Conservation (phyloP, 352 stramenopile species). For the Thalassiosira mediterranea region DNA sequence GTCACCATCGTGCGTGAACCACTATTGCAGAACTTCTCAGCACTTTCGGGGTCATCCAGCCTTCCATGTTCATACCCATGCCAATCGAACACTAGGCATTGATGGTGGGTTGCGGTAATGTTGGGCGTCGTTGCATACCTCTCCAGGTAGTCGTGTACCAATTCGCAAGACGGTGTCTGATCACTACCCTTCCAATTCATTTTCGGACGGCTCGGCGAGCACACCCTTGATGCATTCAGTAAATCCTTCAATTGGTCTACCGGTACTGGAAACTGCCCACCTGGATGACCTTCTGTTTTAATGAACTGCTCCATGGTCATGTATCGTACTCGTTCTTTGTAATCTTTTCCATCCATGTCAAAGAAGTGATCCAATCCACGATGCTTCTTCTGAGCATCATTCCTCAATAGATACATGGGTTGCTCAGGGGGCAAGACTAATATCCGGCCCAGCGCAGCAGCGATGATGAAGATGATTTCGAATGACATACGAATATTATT, state of each 20-base stretch:
- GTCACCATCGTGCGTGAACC: slow-evolving; percentile 46
- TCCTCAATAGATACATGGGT: slow-evolving; percentile 83
- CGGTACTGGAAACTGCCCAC: slow-evolving; percentile 50
- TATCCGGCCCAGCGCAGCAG: slow-evolving; percentile 83
- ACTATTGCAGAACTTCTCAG: slow-evolving; percentile 58
- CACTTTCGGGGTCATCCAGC: slow-evolving; percentile 32
- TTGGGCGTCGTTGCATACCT: slow-evolving; percentile 47
- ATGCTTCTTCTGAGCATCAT: slow-evolving; percentile 49
- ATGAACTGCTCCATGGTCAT: slow-evolving; percentile 87
- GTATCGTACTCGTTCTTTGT: slow-evolving; percentile 71
- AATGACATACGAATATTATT: slow-evolving; percentile 89
- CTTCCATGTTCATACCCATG: slow-evolving; percentile 43
- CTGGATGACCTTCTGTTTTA: slow-evolving; percentile 59
- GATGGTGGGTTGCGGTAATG: slow-evolving; percentile 43
- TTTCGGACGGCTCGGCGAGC: slow-evolving; percentile 31
- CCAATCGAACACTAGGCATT: slow-evolving; percentile 72
- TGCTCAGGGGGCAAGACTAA: slow-evolving; percentile 87
- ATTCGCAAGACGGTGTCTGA: slow-evolving; percentile 33
- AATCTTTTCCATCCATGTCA: slow-evolving; percentile 63
- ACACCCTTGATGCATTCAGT: slow-evolving; percentile 42
- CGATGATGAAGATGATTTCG: slow-evolving; percentile 86
- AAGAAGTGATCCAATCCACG: slow-evolving; percentile 83
- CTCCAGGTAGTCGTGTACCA: slow-evolving; percentile 59
- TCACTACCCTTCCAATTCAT: slow-evolving; percentile 8
- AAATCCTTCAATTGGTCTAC: slow-evolving; percentile 44